These are phyloP conservation scores for Cryptococcus hybrid DNA, from an alignment of 1,284 basidiomycete species.

Conservation along the genomic window DNA sequence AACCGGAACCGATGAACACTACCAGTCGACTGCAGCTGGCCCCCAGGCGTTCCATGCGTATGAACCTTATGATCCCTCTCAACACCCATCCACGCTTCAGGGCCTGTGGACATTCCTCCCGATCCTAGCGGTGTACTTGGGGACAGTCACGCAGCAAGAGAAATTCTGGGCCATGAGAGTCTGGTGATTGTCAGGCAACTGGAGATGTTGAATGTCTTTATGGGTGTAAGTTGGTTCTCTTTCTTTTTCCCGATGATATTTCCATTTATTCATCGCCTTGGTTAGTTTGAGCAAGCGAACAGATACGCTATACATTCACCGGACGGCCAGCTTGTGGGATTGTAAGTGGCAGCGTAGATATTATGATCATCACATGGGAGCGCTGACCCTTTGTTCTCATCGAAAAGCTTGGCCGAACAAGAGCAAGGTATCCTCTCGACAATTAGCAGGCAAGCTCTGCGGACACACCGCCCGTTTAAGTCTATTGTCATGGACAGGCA, in stretches of 20 bases:
- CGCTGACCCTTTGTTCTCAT: no score
- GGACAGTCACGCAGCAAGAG: constrained; percentile 40
- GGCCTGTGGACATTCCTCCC: constrained; percentile 35
- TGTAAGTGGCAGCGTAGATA: constrained; percentile 24
- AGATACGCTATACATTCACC: constrained; percentile 66
- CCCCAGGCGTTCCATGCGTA: not conserved
- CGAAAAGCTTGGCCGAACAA: constrained; percentile 61
- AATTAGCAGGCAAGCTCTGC: constrained; percentile 69
- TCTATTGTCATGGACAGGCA: constrained; percentile 71
- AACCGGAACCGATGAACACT: not conserved
- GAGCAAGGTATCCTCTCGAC: constrained; percentile 63
- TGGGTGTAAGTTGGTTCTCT: constrained; percentile 53
- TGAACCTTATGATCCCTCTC: constrained; percentile 1
- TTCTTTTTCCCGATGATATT: not conserved
- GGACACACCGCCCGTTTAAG: constrained; percentile 78
- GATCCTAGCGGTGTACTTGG: constrained; percentile 44
- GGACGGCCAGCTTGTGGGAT: constrained; percentile 60
- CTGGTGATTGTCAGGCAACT: constrained; percentile 61
- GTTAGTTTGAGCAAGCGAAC: constrained; percentile 73
- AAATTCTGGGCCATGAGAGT: constrained; percentile 43
- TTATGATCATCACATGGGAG: no score
- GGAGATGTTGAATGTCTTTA: constrained; percentile 81
- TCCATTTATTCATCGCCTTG: no score
- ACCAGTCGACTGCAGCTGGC: not conserved
- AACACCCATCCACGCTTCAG: constrained; percentile 5